phyloP scores from a whole-genome alignment of 2,329 filamentous ascomycete genomes.

The Fusarium avenaceum region DNA sequence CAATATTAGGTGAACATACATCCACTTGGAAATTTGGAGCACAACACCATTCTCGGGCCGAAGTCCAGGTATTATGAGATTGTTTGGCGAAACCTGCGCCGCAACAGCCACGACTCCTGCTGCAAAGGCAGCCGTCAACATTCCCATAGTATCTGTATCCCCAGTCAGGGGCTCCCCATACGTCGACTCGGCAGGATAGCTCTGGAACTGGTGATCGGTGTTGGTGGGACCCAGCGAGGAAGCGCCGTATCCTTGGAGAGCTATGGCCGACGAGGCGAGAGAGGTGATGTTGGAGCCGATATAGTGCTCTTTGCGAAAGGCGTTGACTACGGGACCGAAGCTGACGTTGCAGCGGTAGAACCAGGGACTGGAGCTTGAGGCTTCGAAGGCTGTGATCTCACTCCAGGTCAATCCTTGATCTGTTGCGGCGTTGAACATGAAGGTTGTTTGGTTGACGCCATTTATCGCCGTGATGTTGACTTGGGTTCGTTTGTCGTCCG shows the following conservation, averaged over 20 bases:
- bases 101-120: conserved; percentile 54
- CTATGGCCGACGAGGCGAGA: conserved; percentile 39
- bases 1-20: conserved; percentile 49
- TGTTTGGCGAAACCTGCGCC: conserved; percentile 49
- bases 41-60: conserved; percentile 51
- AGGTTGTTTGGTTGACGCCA: conserved; percentile 39
- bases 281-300: conserved; percentile 39
- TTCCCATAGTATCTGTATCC: conserved; percentile 52
- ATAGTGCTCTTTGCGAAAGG: conserved; percentile 29
- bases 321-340: conserved; percentile 36
- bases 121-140: conserved; percentile 54
- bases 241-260: conserved; percentile 44
- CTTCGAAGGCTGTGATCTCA: conserved; percentile 42
- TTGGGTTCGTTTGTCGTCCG: neutral
- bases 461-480: conserved; percentile 31
- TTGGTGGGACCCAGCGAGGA: conserved; percentile 33
- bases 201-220: conserved; percentile 49
- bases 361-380: conserved; percentile 36
- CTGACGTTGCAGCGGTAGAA: conserved; percentile 46
- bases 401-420: conserved; percentile 35
- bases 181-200: conserved; percentile 58
- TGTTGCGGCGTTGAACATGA: conserved; percentile 37
- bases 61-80: conserved; percentile 47
- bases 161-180: conserved; percentile 56
- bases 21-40: conserved; percentile 53